Evolutionary conservation across 2,329 filamentous ascomycete species (phyloP), one percentile per base, ranked within the genome.

Genomic region (Sclerotinia trifoliorum): DNA sequence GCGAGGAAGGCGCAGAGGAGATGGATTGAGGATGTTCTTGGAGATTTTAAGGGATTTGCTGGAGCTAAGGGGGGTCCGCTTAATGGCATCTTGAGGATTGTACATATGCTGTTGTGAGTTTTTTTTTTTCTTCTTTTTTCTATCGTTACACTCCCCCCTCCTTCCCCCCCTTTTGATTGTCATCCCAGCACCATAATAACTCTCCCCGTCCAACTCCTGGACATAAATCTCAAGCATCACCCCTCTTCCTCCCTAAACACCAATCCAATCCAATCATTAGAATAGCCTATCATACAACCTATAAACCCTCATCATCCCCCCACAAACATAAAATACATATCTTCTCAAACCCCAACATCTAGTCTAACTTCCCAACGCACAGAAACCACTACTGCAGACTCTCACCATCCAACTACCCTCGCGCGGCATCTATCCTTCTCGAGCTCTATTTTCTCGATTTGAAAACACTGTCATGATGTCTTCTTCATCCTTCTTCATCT

Each of bases 331-430:
- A 44, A 52, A 35, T 35, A 29, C 32, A 6, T 35, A 5, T 35
- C 56, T 70, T 29, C 48, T 5, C 21, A 13, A n/a, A n/a, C 10
- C 17, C 29, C 29, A 48, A 67, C 54, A 52, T 15, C n/a, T 17
- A 5, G 15, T 42, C 39, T 42, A 42, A 42, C 39, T 17, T 17
- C 5, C 39, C 39, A 42, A 42, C 39, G 13, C n/a, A 39, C 55
- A 77, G 75, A 48, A 76, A 74, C 48, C 75, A 77, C 54, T 76
- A 71, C 49, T 75, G 73, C 68, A 75, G 68, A 64, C 67, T 77
- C 6, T 71, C 74, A 6, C 71, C 72, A 3, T 75, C 74, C 6
- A 51, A 67, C 5, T 61, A 74, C 0, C 75, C 75, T 1, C 48
- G 74, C 48, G 61, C 71, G 13, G 72, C 69, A 1, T 73, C 72